phyloP scores from a whole-genome alignment of 2,329 filamentous ascomycete species.

The Pestalotiopsis sp. region DNA sequence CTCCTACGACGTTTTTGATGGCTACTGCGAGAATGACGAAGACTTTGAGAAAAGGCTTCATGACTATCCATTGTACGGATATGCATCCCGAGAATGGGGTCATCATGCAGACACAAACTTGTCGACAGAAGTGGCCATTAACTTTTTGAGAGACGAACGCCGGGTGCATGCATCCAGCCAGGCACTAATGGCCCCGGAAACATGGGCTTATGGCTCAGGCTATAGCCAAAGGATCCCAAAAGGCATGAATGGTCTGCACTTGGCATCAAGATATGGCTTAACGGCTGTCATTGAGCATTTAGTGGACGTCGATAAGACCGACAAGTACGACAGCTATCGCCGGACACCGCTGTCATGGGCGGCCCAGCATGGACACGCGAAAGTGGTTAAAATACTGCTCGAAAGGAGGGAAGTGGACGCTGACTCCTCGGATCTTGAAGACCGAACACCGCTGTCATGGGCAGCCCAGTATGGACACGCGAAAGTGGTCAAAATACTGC shows the following conservation, averaged over 20 bases:
- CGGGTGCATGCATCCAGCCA: not conserved
- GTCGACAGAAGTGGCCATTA: not conserved
- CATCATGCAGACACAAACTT: constrained; percentile 4
- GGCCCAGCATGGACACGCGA: not conserved
- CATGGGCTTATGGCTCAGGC: no score
- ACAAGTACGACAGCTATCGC: no score
- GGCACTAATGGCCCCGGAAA: not conserved
- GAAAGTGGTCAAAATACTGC: not conserved
- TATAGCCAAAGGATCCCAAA: not conserved
- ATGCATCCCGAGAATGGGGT: constrained; percentile 14
- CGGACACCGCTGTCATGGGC: not conserved
- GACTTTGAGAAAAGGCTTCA: constrained; percentile 8
- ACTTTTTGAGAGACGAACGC: not conserved
- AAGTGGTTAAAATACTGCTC: not conserved
- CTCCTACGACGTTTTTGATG: constrained; percentile 24
- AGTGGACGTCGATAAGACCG: no score
- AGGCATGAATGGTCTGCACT: constrained; percentile 4
- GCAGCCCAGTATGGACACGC: not conserved
- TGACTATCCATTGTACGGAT: constrained; percentile 11
- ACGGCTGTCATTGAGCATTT: no score
- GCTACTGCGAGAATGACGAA: not conserved
- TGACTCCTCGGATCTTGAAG: not conserved
- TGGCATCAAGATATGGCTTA: not conserved
- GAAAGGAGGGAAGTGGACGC: not conserved
- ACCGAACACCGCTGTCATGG: not conserved